Conservation (phyloP, 148 eudicot species). For the Salicornia ramosissima region DNA sequence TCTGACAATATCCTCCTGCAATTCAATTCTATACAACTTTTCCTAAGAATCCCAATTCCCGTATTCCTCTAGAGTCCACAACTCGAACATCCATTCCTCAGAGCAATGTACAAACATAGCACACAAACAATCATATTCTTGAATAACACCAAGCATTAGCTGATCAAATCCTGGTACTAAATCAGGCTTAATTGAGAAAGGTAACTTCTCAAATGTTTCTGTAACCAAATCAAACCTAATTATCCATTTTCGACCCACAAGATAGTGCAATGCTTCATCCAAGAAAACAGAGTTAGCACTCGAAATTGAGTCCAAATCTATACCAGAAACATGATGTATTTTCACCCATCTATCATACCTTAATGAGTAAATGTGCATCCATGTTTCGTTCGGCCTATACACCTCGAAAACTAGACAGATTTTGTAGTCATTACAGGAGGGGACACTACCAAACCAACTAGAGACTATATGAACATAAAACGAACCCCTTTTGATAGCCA, state of each 20-base stretch:
- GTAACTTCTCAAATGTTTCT: background rate
- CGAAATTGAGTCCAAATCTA: too few relatives aligned
- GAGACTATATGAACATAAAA: background rate
- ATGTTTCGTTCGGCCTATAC: background rate
- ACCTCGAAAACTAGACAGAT: background rate
- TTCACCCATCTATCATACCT: background rate
- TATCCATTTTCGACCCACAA: background rate
- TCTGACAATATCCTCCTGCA: background rate
- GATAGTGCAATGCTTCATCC: background rate
- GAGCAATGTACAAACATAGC: background rate
- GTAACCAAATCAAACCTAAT: background rate
- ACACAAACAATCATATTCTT: background rate
- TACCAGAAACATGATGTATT: background rate
- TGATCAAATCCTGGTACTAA: background rate
- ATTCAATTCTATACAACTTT: background rate
- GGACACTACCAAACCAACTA: slow-evolving; percentile 13
- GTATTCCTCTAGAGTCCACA: slow-evolving; percentile 1
- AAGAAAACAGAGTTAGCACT: background rate
- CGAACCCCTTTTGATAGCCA: background rate
- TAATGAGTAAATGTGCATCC: background rate
- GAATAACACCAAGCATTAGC: background rate
- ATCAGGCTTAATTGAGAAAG: background rate
- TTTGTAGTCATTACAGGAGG: slow-evolving; percentile 1
- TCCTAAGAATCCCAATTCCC: slow-evolving; percentile 8
- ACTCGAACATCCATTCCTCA: background rate